phyloP scores from a whole-genome alignment of 2,329 filamentous ascomycete species.

The Xylaria sp. region DNA sequence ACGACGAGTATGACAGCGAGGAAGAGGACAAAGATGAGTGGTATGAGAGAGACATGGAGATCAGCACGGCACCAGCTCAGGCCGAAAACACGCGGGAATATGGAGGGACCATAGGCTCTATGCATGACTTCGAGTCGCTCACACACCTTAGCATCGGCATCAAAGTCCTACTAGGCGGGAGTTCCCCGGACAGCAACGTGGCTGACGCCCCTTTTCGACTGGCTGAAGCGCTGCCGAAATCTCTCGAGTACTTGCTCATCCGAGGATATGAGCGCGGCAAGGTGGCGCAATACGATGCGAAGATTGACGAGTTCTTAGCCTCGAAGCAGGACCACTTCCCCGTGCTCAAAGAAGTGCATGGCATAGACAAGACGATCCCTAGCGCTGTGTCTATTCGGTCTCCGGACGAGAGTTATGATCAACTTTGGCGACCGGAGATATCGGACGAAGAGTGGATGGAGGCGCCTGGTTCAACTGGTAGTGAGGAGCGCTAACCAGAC shows the following conservation, averaged over 20 bases:
- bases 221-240: constrained; percentile 19
- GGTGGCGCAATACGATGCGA: constrained; percentile 2
- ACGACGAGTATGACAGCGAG: background rate
- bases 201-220: constrained; percentile 21
- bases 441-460: constrained; percentile 10
- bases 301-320: constrained; percentile 23
- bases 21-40: constrained; percentile 1
- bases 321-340: constrained; percentile 10
- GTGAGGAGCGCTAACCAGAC: background rate
- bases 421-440: constrained; percentile 11
- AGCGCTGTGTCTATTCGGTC: background rate
- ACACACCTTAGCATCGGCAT: constrained; percentile 28
- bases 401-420: background rate
- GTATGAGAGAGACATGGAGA: constrained; percentile 17
- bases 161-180: constrained; percentile 8
- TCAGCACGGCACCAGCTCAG: constrained; percentile 8
- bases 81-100: constrained; percentile 14
- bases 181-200: background rate
- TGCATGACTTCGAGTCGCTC: constrained; percentile 29
- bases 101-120: constrained; percentile 18
- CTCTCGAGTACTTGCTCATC: constrained; percentile 24
- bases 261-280: constrained; percentile 21
- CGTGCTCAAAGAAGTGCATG: constrained; percentile 21
- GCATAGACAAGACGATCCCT: constrained; percentile 20
- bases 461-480: background rate